phyloP scores from a whole-genome alignment of 1,284 basidiomycete species.

The Irpex rosettiformis region DNA sequence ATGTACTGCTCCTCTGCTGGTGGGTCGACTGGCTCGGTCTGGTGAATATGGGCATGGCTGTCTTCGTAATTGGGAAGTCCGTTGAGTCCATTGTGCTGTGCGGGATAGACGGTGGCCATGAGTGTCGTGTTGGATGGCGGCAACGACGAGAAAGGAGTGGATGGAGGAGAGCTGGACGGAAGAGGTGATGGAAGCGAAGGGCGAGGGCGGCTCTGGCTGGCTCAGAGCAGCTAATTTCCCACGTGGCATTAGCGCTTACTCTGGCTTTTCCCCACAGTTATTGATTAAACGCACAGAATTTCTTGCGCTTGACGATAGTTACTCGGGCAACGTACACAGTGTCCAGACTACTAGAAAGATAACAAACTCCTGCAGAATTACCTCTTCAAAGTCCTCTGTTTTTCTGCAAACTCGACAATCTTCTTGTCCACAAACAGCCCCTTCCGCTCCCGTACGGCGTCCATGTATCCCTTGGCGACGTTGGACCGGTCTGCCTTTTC shows the following conservation, averaged over 20 bases:
- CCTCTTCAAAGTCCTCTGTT: slow-evolving; percentile 93
- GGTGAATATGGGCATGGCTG: background rate
- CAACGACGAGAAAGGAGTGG: background rate
- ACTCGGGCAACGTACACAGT: background rate
- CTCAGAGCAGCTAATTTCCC: background rate
- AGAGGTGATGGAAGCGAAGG: background rate
- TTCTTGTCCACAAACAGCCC: slow-evolving; percentile 95
- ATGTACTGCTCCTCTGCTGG: slow-evolving; percentile 52
- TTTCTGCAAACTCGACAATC: slow-evolving; percentile 92
- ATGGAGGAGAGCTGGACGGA: background rate
- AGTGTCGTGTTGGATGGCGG: background rate
- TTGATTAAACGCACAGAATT: too few relatives aligned
- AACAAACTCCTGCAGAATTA: slow-evolving; percentile 34
- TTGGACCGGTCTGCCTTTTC: slow-evolving; percentile 94
- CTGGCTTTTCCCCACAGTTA: background rate
- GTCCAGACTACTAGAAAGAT: background rate
- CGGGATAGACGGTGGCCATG: background rate
- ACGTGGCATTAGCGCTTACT: background rate
- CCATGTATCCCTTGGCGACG: slow-evolving; percentile 94
- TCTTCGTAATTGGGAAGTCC: background rate
- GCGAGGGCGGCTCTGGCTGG: background rate
- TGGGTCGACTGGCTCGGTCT: background rate
- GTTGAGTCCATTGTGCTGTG: background rate
- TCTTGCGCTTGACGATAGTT: slow-evolving; percentile 1
- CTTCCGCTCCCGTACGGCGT: slow-evolving; percentile 86